Evolutionary conservation across 1,284 basidiomycete genomes (phyloP), one percentile per base, ranked within the genome.

Genomic region (Thecaphora frezii): DNA sequence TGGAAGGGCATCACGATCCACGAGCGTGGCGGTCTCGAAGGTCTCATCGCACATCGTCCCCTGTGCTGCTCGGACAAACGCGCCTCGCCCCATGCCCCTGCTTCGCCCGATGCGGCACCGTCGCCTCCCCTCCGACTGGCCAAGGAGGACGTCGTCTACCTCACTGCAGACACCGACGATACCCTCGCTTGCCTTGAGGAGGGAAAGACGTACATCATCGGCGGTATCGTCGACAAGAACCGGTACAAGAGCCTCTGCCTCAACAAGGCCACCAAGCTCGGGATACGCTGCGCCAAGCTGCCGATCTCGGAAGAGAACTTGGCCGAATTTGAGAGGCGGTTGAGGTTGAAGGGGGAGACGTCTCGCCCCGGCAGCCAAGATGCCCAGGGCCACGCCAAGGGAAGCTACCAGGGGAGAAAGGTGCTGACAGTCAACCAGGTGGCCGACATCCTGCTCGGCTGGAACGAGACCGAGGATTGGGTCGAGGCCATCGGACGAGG

Each of bases 381-480:
- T 3, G 57, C 23, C 22, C 50, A 24, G 14, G 52, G 42, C 8
- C 48, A 24, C 16, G 48, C 4, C 1, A 55, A 56, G 5, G 33
- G 33, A 36, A 16, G 33, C 16, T 60, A 58, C 30, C 55, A 49
- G 13, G 63, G 63, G 10, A 49, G 96, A 54, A 97, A 97, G 76
- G 92, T 99, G 24, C 83, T 99, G 61, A 98, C 96, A 0, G 93
- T 99, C 51, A 98, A 99, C 76, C 94, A 97, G 81, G 86, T 84
- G 18, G 90, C 93, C 74, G 91, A 96, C 78, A 97, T 98, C 67
- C 83, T 98, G 54, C 80, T 93, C 10, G 87, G 88, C 66, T 98
- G 92, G 89, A 84, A 88, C 2, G 64, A 75, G 62, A 75, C 69
- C 16, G 48, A 58, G 44, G 65, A 69, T 37, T 76, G 74, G 74